Conservation (phyloP, 1,139 yeast species). For the Geotrichum cucujoidarum region DNA sequence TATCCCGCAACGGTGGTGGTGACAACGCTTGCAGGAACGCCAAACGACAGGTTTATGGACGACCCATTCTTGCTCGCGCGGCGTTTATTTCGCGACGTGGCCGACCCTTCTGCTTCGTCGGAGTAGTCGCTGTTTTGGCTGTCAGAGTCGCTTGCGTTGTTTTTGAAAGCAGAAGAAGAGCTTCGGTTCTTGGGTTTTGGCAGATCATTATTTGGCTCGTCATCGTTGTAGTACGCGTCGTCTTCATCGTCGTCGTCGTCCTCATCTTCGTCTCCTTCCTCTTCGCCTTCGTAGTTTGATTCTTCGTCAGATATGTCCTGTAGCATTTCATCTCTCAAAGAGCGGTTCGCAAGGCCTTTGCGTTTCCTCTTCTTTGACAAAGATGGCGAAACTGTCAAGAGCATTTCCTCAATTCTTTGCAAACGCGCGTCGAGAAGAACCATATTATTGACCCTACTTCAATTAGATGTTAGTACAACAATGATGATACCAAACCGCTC, state of each 20-base stretch:
- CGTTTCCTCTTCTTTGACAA: not conserved
- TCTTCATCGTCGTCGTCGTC: slow-evolving; percentile 10
- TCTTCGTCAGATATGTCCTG: not conserved
- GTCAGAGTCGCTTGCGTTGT: too few relatives aligned
- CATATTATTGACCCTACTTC: slow-evolving; percentile 13
- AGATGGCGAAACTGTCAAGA: slow-evolving; percentile 26
- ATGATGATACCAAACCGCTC: not conserved
- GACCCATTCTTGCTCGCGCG: not conserved
- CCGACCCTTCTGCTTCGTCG: not conserved
- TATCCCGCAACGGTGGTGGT: not conserved
- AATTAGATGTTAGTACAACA: too few relatives aligned
- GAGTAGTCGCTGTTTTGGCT: not conserved
- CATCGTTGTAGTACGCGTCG: slow-evolving; percentile 3
- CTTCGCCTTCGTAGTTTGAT: slow-evolving; percentile 4
- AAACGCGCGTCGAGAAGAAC: slow-evolving; percentile 22
- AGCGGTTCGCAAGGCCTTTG: not conserved
- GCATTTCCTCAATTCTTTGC: slow-evolving; percentile 33
- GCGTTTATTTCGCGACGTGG: not conserved
- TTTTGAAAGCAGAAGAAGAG: too few relatives aligned
- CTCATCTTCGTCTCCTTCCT: slow-evolving; percentile 7
- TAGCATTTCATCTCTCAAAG: not conserved
- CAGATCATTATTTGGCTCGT: too few relatives aligned
- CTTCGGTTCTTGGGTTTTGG: too few relatives aligned
- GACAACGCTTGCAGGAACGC: not conserved
- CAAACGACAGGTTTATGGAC: not conserved